Percentiles rank a stretch among this genome's conserved stretches.
These are phyloP conservation scores for Sarocladium brachiariae DNA, from an alignment of 2,329 filamentous ascomycete species.

Conservation along the genomic window DNA sequence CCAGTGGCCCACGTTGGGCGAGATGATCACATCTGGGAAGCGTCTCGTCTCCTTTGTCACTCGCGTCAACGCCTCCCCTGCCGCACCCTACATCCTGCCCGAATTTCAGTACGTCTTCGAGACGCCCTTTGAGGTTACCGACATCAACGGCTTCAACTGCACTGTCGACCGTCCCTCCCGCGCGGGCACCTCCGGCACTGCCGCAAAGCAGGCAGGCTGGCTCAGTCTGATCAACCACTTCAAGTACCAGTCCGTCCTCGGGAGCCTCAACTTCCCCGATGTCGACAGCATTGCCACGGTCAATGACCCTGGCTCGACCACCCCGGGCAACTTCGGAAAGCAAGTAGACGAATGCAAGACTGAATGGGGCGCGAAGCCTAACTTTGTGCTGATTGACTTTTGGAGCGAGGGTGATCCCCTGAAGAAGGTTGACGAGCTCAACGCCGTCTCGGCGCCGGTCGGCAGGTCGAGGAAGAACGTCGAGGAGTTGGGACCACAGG, in stretches of 20 bases:
- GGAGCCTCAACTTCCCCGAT: conserved; percentile 54
- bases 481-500: conserved; percentile 11
- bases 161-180: conserved; percentile 56
- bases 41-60: conserved; percentile 66
- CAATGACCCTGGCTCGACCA: conserved; percentile 53
- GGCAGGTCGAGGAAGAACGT: conserved; percentile 23
- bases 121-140: conserved; percentile 59
- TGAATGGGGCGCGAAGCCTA: conserved; percentile 58
- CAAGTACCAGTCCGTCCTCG: conserved; percentile 50
- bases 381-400: conserved; percentile 73
- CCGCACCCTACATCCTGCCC: conserved; percentile 52
- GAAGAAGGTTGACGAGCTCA: conserved; percentile 60
- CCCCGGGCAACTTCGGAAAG: conserved; percentile 45
- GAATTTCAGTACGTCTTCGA: conserved; percentile 67
- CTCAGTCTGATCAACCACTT: conserved; percentile 79
- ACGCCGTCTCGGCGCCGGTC: conserved; percentile 39
- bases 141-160: conserved; percentile 63
- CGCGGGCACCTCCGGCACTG: conserved; percentile 35
- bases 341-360: conserved; percentile 47
- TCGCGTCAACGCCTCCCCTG: conserved; percentile 34
- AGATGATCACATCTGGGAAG: conserved; percentile 57
- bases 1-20: conserved; percentile 65
- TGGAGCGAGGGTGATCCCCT: conserved; percentile 68
- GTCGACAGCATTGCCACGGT: conserved; percentile 53
- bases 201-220: conserved; percentile 50